These are phyloP conservation scores for Schwanniomyces vanrijiae DNA, from an alignment of 805 yeast genomes.

Conservation along the genomic window DNA sequence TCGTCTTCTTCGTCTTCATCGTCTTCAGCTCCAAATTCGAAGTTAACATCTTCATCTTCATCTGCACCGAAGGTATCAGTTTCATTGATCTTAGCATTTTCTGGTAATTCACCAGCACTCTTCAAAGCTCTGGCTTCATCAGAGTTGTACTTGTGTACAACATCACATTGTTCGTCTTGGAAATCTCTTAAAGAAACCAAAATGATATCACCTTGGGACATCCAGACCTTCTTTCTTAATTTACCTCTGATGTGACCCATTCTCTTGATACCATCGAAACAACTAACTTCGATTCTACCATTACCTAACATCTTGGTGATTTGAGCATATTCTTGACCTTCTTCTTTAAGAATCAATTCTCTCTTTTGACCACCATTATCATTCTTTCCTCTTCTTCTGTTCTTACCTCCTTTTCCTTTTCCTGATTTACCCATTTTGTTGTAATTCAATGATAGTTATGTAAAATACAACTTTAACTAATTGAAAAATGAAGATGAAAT, in stretches of 20 bases:
- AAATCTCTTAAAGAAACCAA: constrained; percentile 95
- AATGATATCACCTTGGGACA: constrained; percentile 97
- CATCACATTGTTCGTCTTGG: constrained; percentile 98
- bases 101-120: constrained; percentile 95
- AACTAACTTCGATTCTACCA: constrained; percentile 92
- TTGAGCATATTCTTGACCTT: constrained; percentile 98
- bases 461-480: background rate
- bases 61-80: constrained; percentile 96
- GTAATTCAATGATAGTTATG: background rate
- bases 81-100: constrained; percentile 94
- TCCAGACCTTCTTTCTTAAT: constrained; percentile 99
- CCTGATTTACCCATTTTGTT: constrained; percentile 67
- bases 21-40: constrained; percentile 94
- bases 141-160: constrained; percentile 91
- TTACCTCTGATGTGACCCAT: constrained; percentile 99
- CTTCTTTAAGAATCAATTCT: constrained; percentile 88
- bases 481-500: background rate
- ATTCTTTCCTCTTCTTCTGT: constrained; percentile 98
- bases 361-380: constrained; percentile 89
- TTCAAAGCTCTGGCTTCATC: constrained; percentile 98
- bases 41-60: constrained; percentile 95
- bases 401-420: constrained; percentile 86
- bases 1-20: constrained; percentile 73
- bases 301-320: constrained; percentile 98
- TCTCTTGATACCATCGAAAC: constrained; percentile 93